A percentile compares a stretch with the other conserved stretches of the same genome.
phyloP scores from a whole-genome alignment of 257 asterid genomes.

The Craterostigma plantagineum region DNA sequence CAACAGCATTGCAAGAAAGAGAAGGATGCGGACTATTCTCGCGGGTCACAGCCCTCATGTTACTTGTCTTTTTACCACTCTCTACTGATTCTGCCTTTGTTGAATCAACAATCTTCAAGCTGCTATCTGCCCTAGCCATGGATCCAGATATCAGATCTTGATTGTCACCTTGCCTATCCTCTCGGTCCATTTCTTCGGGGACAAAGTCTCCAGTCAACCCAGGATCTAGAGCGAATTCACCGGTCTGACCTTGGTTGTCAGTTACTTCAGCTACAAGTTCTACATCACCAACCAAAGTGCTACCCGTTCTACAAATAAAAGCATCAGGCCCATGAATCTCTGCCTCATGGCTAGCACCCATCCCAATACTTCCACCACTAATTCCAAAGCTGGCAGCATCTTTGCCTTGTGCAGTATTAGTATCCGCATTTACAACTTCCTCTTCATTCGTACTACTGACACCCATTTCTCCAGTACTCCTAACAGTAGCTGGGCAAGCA shows the following conservation, averaged over 20 bases:
- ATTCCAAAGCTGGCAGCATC: constrained; percentile 81
- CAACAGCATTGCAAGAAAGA: constrained; percentile 89
- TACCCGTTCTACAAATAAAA: constrained; percentile 62
- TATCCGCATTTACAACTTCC: constrained; percentile 80
- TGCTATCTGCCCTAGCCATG: constrained; percentile 82
- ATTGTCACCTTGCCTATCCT: constrained; percentile 85
- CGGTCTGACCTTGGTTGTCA: constrained; percentile 78
- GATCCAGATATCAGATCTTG: constrained; percentile 81
- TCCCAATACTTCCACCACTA: constrained; percentile 97
- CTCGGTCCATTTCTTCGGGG: constrained; percentile 83
- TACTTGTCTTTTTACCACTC: constrained; percentile 85
- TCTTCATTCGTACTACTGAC: constrained; percentile 94
- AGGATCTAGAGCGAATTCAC: too few relatives aligned
- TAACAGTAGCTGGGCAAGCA: constrained; percentile 57
- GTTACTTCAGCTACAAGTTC: constrained; percentile 83
- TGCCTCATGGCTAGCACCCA: constrained; percentile 99
- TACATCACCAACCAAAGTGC: constrained; percentile 72
- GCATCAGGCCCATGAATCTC: constrained; percentile 83
- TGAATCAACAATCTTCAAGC: constrained; percentile 80
- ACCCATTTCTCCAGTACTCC: constrained; percentile 82
- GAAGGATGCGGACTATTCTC: constrained; percentile 81
- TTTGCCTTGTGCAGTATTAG: constrained; percentile 65
- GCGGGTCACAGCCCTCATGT: constrained; percentile 29
- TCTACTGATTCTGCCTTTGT: constrained; percentile 89
- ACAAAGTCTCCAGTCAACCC: constrained; percentile 89